Percentiles rank a stretch among this genome's conserved stretches.
Conservation (phyloP, 1,284 basidiomycete genomes). For the Erythrobasidium hasegawianum region DNA sequence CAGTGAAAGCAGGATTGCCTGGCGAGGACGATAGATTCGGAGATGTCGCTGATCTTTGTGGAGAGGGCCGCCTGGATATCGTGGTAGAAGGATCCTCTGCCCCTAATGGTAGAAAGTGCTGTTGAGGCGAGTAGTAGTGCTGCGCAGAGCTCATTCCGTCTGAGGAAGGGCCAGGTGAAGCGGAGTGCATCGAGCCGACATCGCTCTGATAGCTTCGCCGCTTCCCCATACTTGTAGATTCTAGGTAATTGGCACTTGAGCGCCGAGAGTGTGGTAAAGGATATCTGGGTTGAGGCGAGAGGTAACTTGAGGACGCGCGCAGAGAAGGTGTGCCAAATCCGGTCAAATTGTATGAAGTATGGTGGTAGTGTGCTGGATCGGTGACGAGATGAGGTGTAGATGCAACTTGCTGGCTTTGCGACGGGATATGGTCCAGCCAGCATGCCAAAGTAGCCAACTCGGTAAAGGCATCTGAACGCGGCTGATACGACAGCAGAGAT, state of each 20-base stretch:
- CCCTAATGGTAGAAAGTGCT: not conserved
- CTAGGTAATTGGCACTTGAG: not conserved
- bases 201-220: constrained; percentile 31
- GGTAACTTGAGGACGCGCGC: not conserved
- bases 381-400: constrained; percentile 21
- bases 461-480: constrained; percentile 10
- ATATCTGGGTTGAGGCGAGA: not conserved
- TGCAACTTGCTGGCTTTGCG: not conserved
- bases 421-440: constrained; percentile 16
- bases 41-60: constrained; percentile 27
- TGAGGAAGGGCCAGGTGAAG: constrained; percentile 14
- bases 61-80: constrained; percentile 9
- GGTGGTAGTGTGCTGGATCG: not conserved
- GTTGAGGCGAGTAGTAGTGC: not conserved
- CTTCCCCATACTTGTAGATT: constrained; percentile 3
- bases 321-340: not conserved
- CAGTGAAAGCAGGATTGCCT: not conserved
- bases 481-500: constrained; percentile 20
- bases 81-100: not conserved
- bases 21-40: not conserved
- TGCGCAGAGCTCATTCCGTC: constrained; percentile 1
- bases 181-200: not conserved
- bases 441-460: constrained; percentile 8
- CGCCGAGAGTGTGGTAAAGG: not conserved
- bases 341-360: not conserved